Percentiles rank a stretch among this genome's conserved stretches.
Evolutionary conservation across 148 eudicot species (phyloP).

Genomic region (Rhododendron ferrugineum): DNA sequence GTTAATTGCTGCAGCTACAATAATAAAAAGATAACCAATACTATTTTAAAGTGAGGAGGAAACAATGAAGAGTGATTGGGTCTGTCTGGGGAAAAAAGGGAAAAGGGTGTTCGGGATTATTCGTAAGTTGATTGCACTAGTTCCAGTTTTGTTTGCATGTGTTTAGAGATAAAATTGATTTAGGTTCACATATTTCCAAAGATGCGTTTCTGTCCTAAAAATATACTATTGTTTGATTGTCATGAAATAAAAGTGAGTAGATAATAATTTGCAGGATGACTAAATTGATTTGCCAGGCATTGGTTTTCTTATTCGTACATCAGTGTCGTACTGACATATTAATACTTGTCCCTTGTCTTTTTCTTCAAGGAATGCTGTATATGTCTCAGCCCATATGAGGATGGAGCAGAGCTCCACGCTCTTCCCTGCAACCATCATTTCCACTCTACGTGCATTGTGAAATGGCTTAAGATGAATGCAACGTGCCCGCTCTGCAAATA

Average conservation of each 20-base stretch:
- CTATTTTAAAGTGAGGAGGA: too few relatives aligned
- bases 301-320: neutral
- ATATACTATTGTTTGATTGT: neutral
- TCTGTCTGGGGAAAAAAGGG: neutral
- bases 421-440: slow-evolving; percentile 93
- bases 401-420: slow-evolving; percentile 71
- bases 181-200: neutral
- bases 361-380: slow-evolving; percentile 78
- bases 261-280: neutral
- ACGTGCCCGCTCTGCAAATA: slow-evolving; percentile 98
- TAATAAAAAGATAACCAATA: neutral
- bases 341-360: neutral
- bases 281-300: neutral
- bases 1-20: neutral
- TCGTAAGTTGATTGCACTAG: neutral
- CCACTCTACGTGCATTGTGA: slow-evolving; percentile 75
- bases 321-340: neutral
- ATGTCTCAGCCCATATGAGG: slow-evolving; percentile 76
- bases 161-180: neutral
- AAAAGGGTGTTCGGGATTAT: neutral
- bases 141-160: neutral
- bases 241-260: neutral
- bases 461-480: slow-evolving; percentile 97
- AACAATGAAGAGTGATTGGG: neutral
- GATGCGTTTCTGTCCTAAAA: neutral